Evolutionary conservation across 768 basidiomycete genomes (phyloP), one percentile per base, ranked within the genome.

Genomic region (Amanita brunnescens): DNA sequence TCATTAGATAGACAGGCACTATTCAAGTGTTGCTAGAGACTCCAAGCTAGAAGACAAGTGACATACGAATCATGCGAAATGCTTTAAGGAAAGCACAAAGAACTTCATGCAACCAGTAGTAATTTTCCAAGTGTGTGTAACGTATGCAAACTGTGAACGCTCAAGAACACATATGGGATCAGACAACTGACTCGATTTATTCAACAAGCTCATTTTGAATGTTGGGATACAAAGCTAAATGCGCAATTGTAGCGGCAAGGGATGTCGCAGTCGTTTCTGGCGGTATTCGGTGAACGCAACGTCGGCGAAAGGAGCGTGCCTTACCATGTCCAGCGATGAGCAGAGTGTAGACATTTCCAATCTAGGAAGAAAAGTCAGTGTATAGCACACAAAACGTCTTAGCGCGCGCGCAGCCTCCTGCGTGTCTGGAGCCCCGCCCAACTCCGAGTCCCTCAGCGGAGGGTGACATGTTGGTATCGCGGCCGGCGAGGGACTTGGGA

Each of bases 281-380:
- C 7, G 12, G 42, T 14, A 42, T 9, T 51, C 14, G 42, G 10
- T 2, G 8, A 21, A 33, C 18, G 32, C 12, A 42, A 21, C 40
- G 20, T 10, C 18, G 5, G 26, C 5, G 10, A 16, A 13, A 2
- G 18, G 9, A 35, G 18, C 24, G 5, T 8, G 6, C 54, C 65
- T 33, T 53, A 73, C 79, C 80, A 59, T 81, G 78, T 10, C 82
- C 81, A 39, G 81, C 79, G 35, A 82, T 75, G 20, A 84, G 62
- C 58, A 78, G 65, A 9, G 72, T 56, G 54, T 71, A 80, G 1
- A 78, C 58, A 45, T 80, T 81, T 5, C 78, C 79, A 43, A 78
- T 75, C 77, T 78, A 29, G 5, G 26, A 29, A 29, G 7, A 29
- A 29, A 29, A 3, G 51, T 34, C 34, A 42, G 35, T 21, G 29